Percentiles rank a stretch among this genome's conserved stretches.
phyloP scores from a whole-genome alignment of 805 yeast genomes.

The Spathaspora hagerdaliae region DNA sequence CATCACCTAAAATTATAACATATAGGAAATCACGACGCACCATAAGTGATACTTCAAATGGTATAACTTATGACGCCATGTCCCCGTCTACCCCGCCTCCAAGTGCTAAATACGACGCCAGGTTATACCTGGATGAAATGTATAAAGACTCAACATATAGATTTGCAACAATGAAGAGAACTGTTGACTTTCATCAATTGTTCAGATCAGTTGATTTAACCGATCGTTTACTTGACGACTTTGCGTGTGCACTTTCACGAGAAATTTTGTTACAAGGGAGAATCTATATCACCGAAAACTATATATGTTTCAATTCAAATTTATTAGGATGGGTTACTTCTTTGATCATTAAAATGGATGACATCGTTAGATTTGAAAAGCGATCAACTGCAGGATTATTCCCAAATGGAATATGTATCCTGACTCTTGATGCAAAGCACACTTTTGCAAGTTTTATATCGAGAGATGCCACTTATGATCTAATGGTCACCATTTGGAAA shows the following conservation, averaged over 20 bases:
- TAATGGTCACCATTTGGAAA: conserved; percentile 70
- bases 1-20: conserved; percentile 36
- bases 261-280: conserved; percentile 89
- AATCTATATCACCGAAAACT: conserved; percentile 71
- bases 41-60: conserved; percentile 17
- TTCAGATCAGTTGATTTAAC: conserved; percentile 65
- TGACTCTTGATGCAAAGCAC: conserved; percentile 60
- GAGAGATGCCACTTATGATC: conserved; percentile 70
- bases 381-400: conserved; percentile 83
- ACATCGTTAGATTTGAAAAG: conserved; percentile 71
- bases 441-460: conserved; percentile 85
- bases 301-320: conserved; percentile 82
- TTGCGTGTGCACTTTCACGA: conserved; percentile 82
- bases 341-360: conserved; percentile 65
- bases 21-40: conserved; percentile 34
- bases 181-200: conserved; percentile 71
- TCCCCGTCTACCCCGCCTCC: conserved; percentile 9
- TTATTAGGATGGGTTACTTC: conserved; percentile 89
- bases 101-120: conserved; percentile 30
- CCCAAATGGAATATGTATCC: conserved; percentile 81
- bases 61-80: not conserved
- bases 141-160: conserved; percentile 56
- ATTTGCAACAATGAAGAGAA: conserved; percentile 59
- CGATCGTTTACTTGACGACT: conserved; percentile 80
- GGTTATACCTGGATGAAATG: conserved; percentile 53